These are phyloP conservation scores for Pseudogymnoascus sp. DNA, from an alignment of 2,329 filamentous ascomycete species.

Conservation along the genomic window DNA sequence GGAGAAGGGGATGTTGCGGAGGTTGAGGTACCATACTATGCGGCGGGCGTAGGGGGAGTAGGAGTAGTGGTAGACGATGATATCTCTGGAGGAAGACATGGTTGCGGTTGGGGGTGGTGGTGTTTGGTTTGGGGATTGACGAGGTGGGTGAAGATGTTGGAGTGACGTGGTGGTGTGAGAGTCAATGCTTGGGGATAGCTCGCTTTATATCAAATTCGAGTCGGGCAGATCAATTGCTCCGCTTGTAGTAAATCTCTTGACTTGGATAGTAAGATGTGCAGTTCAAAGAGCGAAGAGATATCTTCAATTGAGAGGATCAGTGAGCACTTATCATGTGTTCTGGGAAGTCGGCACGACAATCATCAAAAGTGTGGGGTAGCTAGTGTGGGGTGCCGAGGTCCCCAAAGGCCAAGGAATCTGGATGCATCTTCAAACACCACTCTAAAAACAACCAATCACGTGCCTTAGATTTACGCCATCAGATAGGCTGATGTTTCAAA, in stretches of 20 bases:
- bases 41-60: constrained; percentile 57
- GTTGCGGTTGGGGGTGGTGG: not conserved
- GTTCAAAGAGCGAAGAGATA: not conserved
- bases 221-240: not conserved
- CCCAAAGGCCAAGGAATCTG: not conserved
- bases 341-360: not conserved
- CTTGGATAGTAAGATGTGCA: not conserved
- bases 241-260: not conserved
- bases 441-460: not conserved
- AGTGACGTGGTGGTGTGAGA: not conserved
- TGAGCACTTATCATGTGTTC: not conserved
- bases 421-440: not conserved
- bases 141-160: not conserved
- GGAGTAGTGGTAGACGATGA: constrained; percentile 59
- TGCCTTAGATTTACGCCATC: not conserved
- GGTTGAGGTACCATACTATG: constrained; percentile 58
- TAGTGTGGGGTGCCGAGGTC: not conserved
- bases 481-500: not conserved
- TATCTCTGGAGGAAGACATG: constrained; percentile 32
- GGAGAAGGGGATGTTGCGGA: constrained; percentile 34
- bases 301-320: not conserved
- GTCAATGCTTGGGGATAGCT: not conserved
- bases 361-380: not conserved
- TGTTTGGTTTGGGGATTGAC: not conserved
- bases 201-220: not conserved